Percentiles rank a stretch among this genome's conserved stretches.
Evolutionary conservation across 306 rosid species (phyloP).

Genomic region (Macrotyloma uniflorum): DNA sequence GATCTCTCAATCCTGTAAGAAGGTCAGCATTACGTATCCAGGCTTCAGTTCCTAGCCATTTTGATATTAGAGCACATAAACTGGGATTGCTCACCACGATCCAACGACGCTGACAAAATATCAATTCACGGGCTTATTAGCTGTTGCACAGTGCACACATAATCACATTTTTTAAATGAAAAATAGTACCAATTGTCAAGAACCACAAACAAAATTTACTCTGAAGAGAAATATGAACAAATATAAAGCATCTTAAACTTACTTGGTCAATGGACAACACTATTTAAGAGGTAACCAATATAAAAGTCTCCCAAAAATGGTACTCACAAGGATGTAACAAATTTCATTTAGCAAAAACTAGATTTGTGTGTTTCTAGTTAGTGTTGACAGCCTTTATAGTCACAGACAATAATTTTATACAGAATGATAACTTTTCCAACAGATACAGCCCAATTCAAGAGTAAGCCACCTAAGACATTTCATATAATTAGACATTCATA

Average conservation of each 20-base stretch:
- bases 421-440: conserved; percentile 21
- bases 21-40: conserved; percentile 77
- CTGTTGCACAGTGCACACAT: conserved; percentile 17
- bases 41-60: conserved; percentile 82
- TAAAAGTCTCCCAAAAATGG: conserved; percentile 1
- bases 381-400: background rate
- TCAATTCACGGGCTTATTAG: conserved; percentile 40
- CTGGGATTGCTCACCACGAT: conserved; percentile 80
- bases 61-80: conserved; percentile 64
- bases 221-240: conserved; percentile 28
- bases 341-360: conserved; percentile 22
- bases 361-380: background rate
- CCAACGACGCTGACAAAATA: conserved; percentile 75
- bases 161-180: conserved; percentile 17
- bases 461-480: conserved; percentile 5
- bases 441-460: background rate
- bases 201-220: background rate
- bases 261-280: conserved; percentile 1
- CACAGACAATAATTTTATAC: conserved; percentile 8
- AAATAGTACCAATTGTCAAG: conserved; percentile 15
- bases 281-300: conserved; percentile 16
- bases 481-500: conserved; percentile 1
- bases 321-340: conserved; percentile 9
- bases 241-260: conserved; percentile 23
- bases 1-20: conserved; percentile 59